Percentiles rank a stretch among this genome's conserved stretches.
These are phyloP conservation scores for Passalora sequoiae DNA, from an alignment of 2,329 filamentous ascomycete species.

Conservation along the genomic window DNA sequence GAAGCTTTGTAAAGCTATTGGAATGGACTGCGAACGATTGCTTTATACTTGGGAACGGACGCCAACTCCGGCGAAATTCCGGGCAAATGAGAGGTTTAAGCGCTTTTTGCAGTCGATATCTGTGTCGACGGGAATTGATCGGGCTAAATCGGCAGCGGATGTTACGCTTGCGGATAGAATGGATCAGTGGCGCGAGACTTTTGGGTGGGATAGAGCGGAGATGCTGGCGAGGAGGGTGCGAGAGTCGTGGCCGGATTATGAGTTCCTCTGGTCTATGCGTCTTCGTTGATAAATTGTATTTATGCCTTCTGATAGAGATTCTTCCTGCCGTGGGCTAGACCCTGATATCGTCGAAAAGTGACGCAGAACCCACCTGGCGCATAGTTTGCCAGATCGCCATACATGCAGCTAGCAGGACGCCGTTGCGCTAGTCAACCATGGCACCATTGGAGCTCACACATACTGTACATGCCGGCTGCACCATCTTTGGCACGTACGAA, in stretches of 20 bases:
- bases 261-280: constrained; percentile 5
- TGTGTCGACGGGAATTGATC: constrained; percentile 2
- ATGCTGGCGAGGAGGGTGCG: constrained; percentile 3
- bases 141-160: not conserved
- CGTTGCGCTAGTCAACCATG: not conserved
- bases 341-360: not conserved
- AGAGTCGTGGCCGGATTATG: constrained; percentile 10
- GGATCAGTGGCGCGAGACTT: constrained; percentile 2
- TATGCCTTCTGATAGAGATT: not conserved
- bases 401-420: not conserved
- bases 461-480: not conserved
- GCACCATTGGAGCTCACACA: not conserved
- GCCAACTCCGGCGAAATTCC: not conserved
- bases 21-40: constrained; percentile 2
- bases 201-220: constrained; percentile 4
- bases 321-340: not conserved
- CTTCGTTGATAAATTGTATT: not conserved
- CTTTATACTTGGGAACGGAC: constrained; percentile 3
- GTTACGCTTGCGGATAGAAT: constrained; percentile 4
- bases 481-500: not conserved
- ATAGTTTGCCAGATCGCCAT: not conserved
- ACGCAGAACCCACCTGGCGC: not conserved
- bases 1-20: constrained; percentile 5
- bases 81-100: constrained; percentile 1
- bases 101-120: constrained; percentile 2